These are phyloP conservation scores for Alliaria petiolata DNA, from an alignment of 345 rosid species.

Conservation along the genomic window DNA sequence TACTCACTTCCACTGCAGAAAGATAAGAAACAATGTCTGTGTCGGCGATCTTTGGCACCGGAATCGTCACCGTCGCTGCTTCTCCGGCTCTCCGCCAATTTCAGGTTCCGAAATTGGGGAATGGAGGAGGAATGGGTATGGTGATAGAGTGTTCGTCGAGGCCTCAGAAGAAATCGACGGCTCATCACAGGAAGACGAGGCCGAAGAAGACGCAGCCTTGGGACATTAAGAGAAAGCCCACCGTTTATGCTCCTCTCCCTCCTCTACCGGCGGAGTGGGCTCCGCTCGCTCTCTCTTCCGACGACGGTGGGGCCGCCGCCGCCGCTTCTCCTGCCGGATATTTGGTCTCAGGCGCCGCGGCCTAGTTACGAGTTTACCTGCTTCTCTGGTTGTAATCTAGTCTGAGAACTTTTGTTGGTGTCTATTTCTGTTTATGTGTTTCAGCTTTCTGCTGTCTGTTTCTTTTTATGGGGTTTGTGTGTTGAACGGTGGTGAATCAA, in stretches of 20 bases:
- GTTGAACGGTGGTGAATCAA: neutral
- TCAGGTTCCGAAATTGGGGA: constrained; percentile 15
- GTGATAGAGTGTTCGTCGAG: constrained; percentile 80
- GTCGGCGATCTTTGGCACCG: constrained; percentile 34
- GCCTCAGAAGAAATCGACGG: constrained; percentile 85
- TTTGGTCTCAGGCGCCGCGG: constrained; percentile 22
- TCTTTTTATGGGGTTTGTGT: neutral
- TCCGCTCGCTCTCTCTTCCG: constrained; percentile 33
- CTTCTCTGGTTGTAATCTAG: constrained; percentile 8
- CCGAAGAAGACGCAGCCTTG: constrained; percentile 79
- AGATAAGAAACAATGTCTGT: constrained; percentile 33
- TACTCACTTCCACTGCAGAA: constrained; percentile 2
- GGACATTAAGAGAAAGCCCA: constrained; percentile 79
- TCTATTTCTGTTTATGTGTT: constrained; percentile 19
- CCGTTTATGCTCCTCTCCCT: constrained; percentile 70
- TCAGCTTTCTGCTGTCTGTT: constrained; percentile 2
- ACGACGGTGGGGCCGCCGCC: constrained; percentile 14
- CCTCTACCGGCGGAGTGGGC: constrained; percentile 56
- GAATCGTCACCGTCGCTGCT: constrained; percentile 20
- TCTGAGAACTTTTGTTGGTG: neutral
- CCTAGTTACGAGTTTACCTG: constrained; percentile 15
- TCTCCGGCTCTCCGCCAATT: constrained; percentile 24
- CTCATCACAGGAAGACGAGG: constrained; percentile 92
- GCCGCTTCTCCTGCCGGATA: constrained; percentile 21
- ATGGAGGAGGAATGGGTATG: constrained; percentile 33